Conservation (phyloP, 768 basidiomycete genomes). For the Grammothele lineata region DNA sequence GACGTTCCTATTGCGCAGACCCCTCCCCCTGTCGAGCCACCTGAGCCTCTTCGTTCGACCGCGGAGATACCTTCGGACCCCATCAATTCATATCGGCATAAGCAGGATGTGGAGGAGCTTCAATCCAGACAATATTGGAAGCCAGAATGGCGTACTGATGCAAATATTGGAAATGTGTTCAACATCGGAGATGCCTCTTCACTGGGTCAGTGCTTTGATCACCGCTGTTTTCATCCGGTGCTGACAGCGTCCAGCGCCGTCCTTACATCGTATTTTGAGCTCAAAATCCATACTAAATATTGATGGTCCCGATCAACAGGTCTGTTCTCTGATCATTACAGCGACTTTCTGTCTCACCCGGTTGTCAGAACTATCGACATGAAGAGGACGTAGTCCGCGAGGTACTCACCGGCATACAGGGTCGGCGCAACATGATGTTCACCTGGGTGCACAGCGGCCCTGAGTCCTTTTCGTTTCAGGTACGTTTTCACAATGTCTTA, state of each 20-base stretch:
- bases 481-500: constrained; percentile 9
- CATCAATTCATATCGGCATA: constrained; percentile 33
- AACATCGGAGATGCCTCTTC: constrained; percentile 70
- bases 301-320: constrained; percentile 41
- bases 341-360: neutral
- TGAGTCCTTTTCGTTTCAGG: constrained; percentile 31
- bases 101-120: constrained; percentile 59
- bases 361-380: constrained; percentile 58
- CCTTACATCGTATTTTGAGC: constrained; percentile 35
- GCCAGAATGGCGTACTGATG: constrained; percentile 54
- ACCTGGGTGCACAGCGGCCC: constrained; percentile 23
- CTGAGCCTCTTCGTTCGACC: too few species aligned
- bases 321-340: constrained; percentile 17
- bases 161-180: constrained; percentile 41
- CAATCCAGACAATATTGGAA: constrained; percentile 72
- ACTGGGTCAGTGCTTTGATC: constrained; percentile 53
- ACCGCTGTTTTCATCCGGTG: too few species aligned
- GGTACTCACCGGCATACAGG: constrained; percentile 71
- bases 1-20: constrained; percentile 3
- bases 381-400: constrained; percentile 79
- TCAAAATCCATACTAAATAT: constrained; percentile 35
- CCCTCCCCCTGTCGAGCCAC: neutral
- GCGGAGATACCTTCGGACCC: constrained; percentile 17
- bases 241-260: constrained; percentile 36
- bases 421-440: constrained; percentile 58